A percentile compares a stretch with the other conserved stretches of the same genome.
Evolutionary conservation across 169 alveolate species (phyloP).

Genomic region (Fabrea salina): DNA sequence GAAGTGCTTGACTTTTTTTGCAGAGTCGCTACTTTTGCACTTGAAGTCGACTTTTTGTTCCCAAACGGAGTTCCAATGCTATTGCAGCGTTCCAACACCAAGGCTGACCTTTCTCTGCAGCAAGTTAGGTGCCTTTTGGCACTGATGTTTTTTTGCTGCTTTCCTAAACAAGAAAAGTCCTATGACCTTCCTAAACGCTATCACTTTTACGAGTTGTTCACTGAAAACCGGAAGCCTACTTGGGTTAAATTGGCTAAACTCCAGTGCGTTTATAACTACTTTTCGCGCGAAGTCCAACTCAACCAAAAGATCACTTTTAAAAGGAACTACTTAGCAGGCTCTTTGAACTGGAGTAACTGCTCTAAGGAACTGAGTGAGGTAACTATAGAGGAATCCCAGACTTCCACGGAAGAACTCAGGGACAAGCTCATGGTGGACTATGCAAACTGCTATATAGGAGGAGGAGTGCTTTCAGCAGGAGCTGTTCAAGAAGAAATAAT

Average conservation of each 20-base stretch:
- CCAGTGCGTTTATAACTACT: constrained; percentile 3
- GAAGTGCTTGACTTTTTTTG: neutral
- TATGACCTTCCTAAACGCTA: constrained; percentile 18
- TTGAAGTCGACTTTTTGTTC: constrained; percentile 22
- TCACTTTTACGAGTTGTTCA: neutral
- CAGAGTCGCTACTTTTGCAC: constrained; percentile 20
- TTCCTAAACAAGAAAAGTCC: constrained; percentile 16
- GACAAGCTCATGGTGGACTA: constrained; percentile 23
- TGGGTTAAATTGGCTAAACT: neutral
- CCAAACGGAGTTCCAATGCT: neutral
- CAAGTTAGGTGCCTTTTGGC: constrained; percentile 22
- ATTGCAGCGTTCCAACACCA: neutral
- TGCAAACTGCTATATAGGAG: constrained; percentile 32
- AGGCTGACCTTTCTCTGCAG: neutral
- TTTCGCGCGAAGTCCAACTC: neutral
- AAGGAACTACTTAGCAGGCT: neutral
- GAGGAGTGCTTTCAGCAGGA: constrained; percentile 17
- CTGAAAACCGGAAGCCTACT: neutral
- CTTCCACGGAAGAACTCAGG: neutral
- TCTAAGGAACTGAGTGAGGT: neutral
- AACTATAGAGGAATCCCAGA: neutral
- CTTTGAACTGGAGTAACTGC: neutral
- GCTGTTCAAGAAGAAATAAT: constrained; percentile 34
- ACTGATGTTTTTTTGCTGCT: constrained; percentile 10
- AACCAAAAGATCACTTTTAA: neutral